Base-by-base conservation (phyloP, 352 stramenopile genomes). In the Globisporangium cederbergense region DNA sequence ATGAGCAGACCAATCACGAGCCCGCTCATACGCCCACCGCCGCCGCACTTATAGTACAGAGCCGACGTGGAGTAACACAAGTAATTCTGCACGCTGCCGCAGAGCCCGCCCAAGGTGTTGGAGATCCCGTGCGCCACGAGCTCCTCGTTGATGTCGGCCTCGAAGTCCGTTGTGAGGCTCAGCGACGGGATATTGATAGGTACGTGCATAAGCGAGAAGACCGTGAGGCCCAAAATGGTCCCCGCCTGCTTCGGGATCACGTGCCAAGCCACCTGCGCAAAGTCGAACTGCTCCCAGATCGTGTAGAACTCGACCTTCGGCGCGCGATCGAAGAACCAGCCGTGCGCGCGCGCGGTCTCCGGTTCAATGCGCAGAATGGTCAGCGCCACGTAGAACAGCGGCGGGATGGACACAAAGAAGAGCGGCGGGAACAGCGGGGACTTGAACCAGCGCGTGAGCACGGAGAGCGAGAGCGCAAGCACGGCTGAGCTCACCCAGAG, bases 181-280 rank as follows among this genome's bases (percentile, higher is more conserved):
- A 97, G 72, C 11, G 86, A 94, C 53, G 96, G 94, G 66, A 98
- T 98, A 66, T 98, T 98, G 59, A 98, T 98, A 0, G 95, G 95
- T 42, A 98, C 95, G 72, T 98, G 91, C 80, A 98, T 97, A 47
- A 98, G 77, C 52, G 88, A 97, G 73, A 98, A 98, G 49, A 97
- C 78, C 14, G 86, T 91, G 43, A 98, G 78, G 0, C 89, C 87
- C 1, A 98, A 34, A 53, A 98, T 86, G 25, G 84, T 93, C 40
- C 81, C 81, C 16, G 78, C 72, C 53, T 93, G 84, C 65, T 87
- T 89, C 0, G 83, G 82, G 54, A 95, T 90, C 1, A 91, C 74
- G 25, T 74, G 60, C 86, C 86, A 95, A 3, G 69, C 79, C 9
- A 95, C 78, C 0, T 77, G 70, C 4, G 62, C 78, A 30, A 92